phyloP scores from a whole-genome alignment of 768 basidiomycete species.

The Thelephora aurantiotincta region DNA sequence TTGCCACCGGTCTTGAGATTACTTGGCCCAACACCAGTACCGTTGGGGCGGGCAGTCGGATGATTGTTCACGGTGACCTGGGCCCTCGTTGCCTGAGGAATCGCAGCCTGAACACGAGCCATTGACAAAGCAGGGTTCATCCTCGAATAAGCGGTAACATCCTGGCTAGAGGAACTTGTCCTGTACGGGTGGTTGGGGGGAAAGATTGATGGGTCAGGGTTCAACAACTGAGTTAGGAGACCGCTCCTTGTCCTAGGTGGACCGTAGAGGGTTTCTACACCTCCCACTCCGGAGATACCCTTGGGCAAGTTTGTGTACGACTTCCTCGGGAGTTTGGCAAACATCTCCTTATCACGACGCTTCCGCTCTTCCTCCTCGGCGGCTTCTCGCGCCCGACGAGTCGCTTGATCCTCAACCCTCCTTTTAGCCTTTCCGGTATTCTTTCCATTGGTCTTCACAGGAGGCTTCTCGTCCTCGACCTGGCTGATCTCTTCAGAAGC shows the following conservation, averaged over 20 bases:
- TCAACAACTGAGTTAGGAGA: constrained; percentile 52
- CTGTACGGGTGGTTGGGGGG: constrained; percentile 47
- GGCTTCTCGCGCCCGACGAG: constrained; percentile 29
- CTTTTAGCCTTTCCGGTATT: constrained; percentile 7
- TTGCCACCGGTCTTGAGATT: constrained; percentile 14
- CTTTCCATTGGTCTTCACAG: constrained; percentile 7
- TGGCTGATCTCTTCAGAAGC: constrained; percentile 39
- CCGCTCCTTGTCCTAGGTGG: constrained; percentile 28
- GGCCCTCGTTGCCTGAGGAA: constrained; percentile 35
- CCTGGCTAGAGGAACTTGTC: constrained; percentile 31
- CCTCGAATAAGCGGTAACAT: constrained; percentile 23
- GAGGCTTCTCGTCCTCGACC: constrained; percentile 11
- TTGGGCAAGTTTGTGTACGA: constrained; percentile 48
- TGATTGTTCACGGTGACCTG: constrained; percentile 13
- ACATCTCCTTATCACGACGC: constrained; percentile 54
- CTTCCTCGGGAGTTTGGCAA: constrained; percentile 52
- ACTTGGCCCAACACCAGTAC: constrained; percentile 12
- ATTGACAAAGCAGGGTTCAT: constrained; percentile 19
- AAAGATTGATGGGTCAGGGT: constrained; percentile 51
- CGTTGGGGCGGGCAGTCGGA: not conserved
- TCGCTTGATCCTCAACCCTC: constrained; percentile 12
- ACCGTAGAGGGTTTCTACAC: not conserved
- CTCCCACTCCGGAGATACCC: not conserved
- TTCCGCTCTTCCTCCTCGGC: constrained; percentile 32
- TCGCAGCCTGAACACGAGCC: constrained; percentile 44